These are phyloP conservation scores for Scutellaria galericulata DNA, from an alignment of 257 asterid species.

Conservation along the genomic window DNA sequence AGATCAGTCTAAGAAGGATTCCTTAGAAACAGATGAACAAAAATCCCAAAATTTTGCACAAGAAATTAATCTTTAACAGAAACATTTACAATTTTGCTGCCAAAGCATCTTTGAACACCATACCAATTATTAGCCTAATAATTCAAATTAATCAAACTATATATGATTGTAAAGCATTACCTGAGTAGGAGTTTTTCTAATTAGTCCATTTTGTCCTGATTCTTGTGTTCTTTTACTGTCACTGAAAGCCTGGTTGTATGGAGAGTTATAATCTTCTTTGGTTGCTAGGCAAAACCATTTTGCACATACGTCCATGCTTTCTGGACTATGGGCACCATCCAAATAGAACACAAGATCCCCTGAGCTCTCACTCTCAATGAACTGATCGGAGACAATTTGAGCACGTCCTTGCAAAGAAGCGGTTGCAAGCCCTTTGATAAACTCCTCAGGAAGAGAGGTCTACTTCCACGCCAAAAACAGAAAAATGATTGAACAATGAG, in stretches of 20 bases:
- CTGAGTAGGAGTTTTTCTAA: constrained; percentile 51
- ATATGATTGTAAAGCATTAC: constrained; percentile 38
- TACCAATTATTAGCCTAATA: background rate
- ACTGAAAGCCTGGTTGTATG: constrained; percentile 34
- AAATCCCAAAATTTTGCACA: constrained; percentile 10
- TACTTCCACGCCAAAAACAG: constrained; percentile 36
- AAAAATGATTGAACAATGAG: constrained; percentile 27
- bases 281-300: constrained; percentile 84
- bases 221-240: constrained; percentile 37
- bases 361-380: constrained; percentile 64
- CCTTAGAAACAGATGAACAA: background rate
- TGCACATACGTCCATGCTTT: constrained; percentile 99
- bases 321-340: constrained; percentile 99
- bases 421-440: constrained; percentile 73
- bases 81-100: background rate
- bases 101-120: background rate
- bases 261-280: constrained; percentile 50
- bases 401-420: constrained; percentile 96
- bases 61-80: background rate
- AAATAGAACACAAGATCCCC: constrained; percentile 84
- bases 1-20: background rate
- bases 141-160: background rate
- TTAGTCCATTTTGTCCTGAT: constrained; percentile 35
- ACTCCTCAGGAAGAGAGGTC: constrained; percentile 89
- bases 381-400: constrained; percentile 75